phyloP scores from a whole-genome alignment of 2,329 filamentous ascomycete genomes.

The Pseudogymnoascus sp. region DNA sequence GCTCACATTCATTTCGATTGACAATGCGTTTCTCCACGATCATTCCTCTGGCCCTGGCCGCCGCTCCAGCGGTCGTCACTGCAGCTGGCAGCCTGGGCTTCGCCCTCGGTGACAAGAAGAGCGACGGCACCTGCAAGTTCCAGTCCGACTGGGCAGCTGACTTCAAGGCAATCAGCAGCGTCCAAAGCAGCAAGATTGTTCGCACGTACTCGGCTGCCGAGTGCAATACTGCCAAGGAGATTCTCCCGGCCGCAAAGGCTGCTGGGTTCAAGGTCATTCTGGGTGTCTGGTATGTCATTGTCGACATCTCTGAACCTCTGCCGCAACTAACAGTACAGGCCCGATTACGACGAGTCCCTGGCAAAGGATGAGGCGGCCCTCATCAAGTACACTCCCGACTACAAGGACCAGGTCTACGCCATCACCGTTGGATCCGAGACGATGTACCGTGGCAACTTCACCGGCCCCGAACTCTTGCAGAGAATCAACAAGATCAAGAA shows the following conservation, averaged over 20 bases:
- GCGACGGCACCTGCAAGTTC: conserved; percentile 54
- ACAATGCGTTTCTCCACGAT: conserved; percentile 15
- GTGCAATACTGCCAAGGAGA: conserved; percentile 54
- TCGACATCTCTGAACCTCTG: background rate
- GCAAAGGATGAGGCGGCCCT: conserved; percentile 52
- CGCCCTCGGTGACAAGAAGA: conserved; percentile 55
- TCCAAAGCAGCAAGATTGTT: conserved; percentile 45
- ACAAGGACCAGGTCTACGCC: conserved; percentile 53
- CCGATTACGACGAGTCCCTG: conserved; percentile 55
- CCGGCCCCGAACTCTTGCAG: conserved; percentile 46
- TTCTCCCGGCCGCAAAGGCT: conserved; percentile 56
- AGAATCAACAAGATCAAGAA: conserved; percentile 55
- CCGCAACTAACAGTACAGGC: conserved; percentile 32
- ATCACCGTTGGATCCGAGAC: conserved; percentile 65
- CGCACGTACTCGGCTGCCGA: conserved; percentile 60
- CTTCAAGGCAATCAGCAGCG: conserved; percentile 50
- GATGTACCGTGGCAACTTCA: conserved; percentile 61
- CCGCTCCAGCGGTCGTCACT: conserved; percentile 39
- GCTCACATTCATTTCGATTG: conserved; percentile 2
- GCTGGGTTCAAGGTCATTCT: conserved; percentile 61
- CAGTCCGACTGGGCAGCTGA: conserved; percentile 55
- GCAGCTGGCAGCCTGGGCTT: conserved; percentile 53
- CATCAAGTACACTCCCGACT: conserved; percentile 38
- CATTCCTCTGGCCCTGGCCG: conserved; percentile 22
- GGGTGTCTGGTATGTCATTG: conserved; percentile 52